Percentiles rank a stretch among this genome's conserved stretches.
Conservation (phyloP, 192 early-diverging fungal genomes). For the Linnemannia zychae region DNA sequence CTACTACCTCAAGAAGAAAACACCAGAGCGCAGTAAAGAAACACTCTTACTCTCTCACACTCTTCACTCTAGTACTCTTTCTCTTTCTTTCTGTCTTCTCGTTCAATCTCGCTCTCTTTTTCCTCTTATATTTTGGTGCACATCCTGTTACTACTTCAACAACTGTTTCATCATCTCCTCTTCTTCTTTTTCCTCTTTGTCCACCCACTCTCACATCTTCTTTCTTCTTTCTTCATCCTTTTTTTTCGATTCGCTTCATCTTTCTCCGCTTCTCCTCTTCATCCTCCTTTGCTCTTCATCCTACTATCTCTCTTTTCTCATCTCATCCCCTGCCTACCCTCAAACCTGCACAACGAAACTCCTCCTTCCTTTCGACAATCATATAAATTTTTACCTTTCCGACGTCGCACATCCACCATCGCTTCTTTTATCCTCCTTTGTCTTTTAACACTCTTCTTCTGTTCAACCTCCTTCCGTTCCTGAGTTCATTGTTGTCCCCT, state of each 20-base stretch:
- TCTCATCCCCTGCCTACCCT: not conserved
- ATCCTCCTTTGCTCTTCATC: not conserved
- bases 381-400: not conserved
- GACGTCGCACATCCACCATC: not conserved
- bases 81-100: not conserved
- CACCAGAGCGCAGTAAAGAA: not conserved
- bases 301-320: not conserved
- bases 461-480: constrained; percentile 1
- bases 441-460: not conserved
- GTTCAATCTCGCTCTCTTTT: not conserved
- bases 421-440: not conserved
- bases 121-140: not conserved
- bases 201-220: not conserved
- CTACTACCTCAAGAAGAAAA: not conserved
- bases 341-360: not conserved
- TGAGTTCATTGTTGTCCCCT: not conserved
- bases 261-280: not conserved
- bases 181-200: not conserved
- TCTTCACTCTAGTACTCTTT: not conserved
- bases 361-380: not conserved
- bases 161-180: constrained; percentile 33
- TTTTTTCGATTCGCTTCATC: not conserved
- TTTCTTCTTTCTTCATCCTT: constrained; percentile 1
- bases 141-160: constrained; percentile 29
- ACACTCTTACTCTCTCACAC: not conserved